Evolutionary conservation across 768 basidiomycete genomes (phyloP), one percentile per base, ranked within the genome.

Genomic region (Melanogaster broomeanus): DNA sequence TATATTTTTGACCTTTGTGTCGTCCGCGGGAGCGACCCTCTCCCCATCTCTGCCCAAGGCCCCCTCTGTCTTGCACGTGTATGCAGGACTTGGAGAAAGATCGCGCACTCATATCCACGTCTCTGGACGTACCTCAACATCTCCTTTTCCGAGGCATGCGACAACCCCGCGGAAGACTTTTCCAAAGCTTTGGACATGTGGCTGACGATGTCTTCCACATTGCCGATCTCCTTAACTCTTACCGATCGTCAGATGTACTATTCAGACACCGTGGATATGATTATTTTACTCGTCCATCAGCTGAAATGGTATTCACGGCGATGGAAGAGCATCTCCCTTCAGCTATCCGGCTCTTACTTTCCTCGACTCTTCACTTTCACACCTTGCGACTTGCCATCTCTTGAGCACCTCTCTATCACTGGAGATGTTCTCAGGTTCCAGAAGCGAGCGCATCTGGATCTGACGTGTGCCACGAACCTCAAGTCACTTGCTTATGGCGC

Each of bases 271-370:
- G 64, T 66, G 38, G 40, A 53, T 0, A 49, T 63, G 18, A 28
- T 65, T 27, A 28, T 47, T 11, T 53, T 55, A 59, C 24, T 65
- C 21, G 60, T 66, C 15, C 55, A 56, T 40, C 15, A 44, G 37
- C 62, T 66, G 15, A 42, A 49, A 6, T 42, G 9, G 19, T 44
- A 66, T 33, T 60, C 65, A 10, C 16, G 48, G 4, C 46, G 65
- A 31, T 67, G 65, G 65, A 62, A 58, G n/a, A 44, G 51, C 13
- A 62, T 66, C 3, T 47, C 61, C 45, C 60, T 66, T 49, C 56
- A 66, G 30, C 52, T 66, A 42, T 66, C 64, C 31, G 64, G 65
- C 3, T 61, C 64, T 31, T 66, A 66, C 40, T 66, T 66, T 38
- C 24, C 39, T 1, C 54, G 42, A 22, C 51, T 66, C 10, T 28